A percentile compares a stretch with the other conserved stretches of the same genome.
Conservation (phyloP, 331 rosid species). For the Malus hybrid region DNA sequence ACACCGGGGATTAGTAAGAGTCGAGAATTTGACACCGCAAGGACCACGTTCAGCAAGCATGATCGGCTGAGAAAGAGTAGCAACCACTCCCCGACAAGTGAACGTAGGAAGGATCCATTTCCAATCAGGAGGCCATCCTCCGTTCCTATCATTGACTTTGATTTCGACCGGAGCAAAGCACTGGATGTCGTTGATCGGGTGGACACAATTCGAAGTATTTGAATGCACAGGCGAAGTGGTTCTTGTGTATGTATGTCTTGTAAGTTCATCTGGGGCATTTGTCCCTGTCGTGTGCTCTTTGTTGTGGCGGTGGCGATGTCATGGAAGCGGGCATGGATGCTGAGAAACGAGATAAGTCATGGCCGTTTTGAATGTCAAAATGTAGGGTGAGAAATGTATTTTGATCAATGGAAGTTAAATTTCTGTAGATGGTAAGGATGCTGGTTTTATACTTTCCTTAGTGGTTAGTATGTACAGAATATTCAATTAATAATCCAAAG, state of each 20-base stretch:
- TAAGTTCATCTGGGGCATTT: neutral
- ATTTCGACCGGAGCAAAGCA: conserved; percentile 61
- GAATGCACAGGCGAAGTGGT: conserved; percentile 9
- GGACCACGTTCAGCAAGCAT: too few species aligned
- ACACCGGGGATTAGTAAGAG: too few species aligned
- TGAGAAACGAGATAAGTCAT: conserved; percentile 9
- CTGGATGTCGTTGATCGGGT: conserved; percentile 89
- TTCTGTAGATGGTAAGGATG: conserved; percentile 29
- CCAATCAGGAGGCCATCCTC: conserved; percentile 60
- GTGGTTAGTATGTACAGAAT: conserved; percentile 56
- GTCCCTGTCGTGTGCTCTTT: conserved; percentile 8
- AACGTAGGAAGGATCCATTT: conserved; percentile 45
- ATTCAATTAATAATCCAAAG: conserved; percentile 25
- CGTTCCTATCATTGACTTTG: conserved; percentile 72
- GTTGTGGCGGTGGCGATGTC: conserved; percentile 16
- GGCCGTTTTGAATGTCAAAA: conserved; percentile 24
- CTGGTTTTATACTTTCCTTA: conserved; percentile 20
- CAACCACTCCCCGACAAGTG: conserved; percentile 43
- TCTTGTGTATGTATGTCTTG: neutral
- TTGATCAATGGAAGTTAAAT: conserved; percentile 5
- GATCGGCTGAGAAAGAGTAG: too few species aligned
- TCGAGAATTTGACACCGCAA: too few species aligned
- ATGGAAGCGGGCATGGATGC: conserved; percentile 14
- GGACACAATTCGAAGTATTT: conserved; percentile 53
- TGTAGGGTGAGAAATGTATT: conserved; percentile 8